phyloP scores from a whole-genome alignment of 768 basidiomycete genomes.

The Vishniacozyma victoriae region DNA sequence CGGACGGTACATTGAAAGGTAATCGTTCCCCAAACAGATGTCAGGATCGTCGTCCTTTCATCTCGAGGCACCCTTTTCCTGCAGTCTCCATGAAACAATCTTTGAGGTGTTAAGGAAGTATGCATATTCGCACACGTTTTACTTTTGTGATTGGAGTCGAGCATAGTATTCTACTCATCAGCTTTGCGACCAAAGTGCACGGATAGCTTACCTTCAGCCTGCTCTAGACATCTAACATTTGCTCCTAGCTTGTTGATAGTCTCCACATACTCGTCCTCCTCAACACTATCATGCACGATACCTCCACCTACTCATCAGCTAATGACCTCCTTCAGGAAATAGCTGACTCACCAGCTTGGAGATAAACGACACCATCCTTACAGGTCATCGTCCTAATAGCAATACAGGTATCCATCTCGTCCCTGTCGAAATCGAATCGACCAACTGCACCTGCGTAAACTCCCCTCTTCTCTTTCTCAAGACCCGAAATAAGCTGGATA shows the following conservation, averaged over 20 bases:
- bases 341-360: conserved; percentile 60
- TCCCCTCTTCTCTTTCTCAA: conserved; percentile 84
- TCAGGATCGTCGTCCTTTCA: too few species aligned
- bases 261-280: conserved; percentile 94
- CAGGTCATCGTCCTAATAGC: conserved; percentile 97
- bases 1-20: too few species aligned
- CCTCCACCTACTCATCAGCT: conserved; percentile 61
- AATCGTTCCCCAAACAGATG: too few species aligned
- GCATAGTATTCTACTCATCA: conserved; percentile 18
- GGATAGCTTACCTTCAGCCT: conserved; percentile 69
- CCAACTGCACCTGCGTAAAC: conserved; percentile 97
- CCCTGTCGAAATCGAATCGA: conserved; percentile 79
- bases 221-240: conserved; percentile 76
- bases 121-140: not conserved
- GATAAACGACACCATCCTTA: conserved; percentile 76
- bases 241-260: conserved; percentile 90
- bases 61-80: too few species aligned
- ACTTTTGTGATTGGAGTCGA: conserved; percentile 1
- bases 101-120: not conserved
- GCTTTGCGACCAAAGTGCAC: not conserved
- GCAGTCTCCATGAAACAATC: too few species aligned
- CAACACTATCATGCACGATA: conserved; percentile 92
- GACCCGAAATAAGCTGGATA: conserved; percentile 77
- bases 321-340: not conserved
- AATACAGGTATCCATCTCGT: conserved; percentile 97